Conservation (phyloP, 1,284 basidiomycete genomes). For the Ceratobasidium sp. region DNA sequence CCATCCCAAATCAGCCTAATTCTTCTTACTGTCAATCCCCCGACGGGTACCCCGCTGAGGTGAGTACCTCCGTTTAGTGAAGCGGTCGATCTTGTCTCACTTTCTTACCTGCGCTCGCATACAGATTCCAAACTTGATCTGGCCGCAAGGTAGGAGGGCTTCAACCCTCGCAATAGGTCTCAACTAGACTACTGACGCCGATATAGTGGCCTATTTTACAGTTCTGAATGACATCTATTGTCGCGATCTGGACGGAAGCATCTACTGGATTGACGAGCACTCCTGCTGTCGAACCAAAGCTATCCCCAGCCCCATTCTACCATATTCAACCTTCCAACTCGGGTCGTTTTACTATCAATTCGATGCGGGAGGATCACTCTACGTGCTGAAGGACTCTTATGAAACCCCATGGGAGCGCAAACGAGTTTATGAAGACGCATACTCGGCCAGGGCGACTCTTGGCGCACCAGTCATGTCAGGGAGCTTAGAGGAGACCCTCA, state of each 20-base stretch:
- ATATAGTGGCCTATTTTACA: neutral
- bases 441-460: neutral
- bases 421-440: neutral
- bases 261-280: neutral
- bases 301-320: neutral
- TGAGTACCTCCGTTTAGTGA: too few species aligned
- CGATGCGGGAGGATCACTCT: neutral
- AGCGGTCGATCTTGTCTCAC: too few species aligned
- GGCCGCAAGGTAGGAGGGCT: too few species aligned
- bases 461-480: neutral
- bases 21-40: too few species aligned
- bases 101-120: too few species aligned
- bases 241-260: neutral
- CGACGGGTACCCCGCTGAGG: too few species aligned
- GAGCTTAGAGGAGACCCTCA: neutral
- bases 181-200: too few species aligned
- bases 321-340: neutral
- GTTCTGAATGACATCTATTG: neutral
- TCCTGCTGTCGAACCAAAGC: neutral
- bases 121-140: too few species aligned
- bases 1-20: too few species aligned
- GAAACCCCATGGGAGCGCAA: neutral
- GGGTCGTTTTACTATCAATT: neutral
- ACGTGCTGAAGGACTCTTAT: neutral
- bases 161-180: too few species aligned